A percentile compares a stretch with the other conserved stretches of the same genome.
phyloP scores from a whole-genome alignment of 768 basidiomycete genomes.

The Tricholoma bakamatsutake region DNA sequence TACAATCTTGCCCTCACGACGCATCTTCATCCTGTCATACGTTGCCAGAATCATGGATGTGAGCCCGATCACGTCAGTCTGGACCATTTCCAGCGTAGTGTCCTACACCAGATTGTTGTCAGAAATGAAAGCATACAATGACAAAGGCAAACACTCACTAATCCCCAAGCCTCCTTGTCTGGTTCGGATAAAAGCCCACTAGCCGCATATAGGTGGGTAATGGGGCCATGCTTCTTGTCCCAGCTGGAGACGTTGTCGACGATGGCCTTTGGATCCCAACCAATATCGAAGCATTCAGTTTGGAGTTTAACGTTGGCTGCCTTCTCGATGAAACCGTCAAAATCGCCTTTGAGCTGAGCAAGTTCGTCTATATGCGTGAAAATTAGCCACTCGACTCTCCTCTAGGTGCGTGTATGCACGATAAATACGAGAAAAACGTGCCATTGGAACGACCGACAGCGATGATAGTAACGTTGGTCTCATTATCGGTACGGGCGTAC shows the following conservation, averaged over 20 bases:
- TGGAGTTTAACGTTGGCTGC: slow-evolving; percentile 14
- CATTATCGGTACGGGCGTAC: slow-evolving; percentile 19
- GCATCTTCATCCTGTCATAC: slow-evolving; percentile 25
- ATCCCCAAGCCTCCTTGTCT: background rate
- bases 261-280: slow-evolving; percentile 14
- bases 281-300: slow-evolving; percentile 19
- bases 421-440: background rate
- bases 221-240: slow-evolving; percentile 24
- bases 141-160: background rate
- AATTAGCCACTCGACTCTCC: background rate
- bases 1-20: slow-evolving; percentile 25
- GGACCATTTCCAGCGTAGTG: slow-evolving; percentile 21
- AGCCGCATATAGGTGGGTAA: slow-evolving; percentile 27
- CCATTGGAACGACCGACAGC: background rate
- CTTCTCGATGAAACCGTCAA: background rate
- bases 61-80: slow-evolving; percentile 23
- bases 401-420: background rate
- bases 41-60: slow-evolving; percentile 19
- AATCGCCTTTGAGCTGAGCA: background rate
- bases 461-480: slow-evolving; percentile 9
- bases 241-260: slow-evolving; percentile 12
- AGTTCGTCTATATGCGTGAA: background rate
- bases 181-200: slow-evolving; percentile 11
- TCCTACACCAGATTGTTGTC: slow-evolving; percentile 14
- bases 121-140: background rate